Base-by-base conservation (phyloP, 257 asterid species). In the Petunia axillaris region DNA sequence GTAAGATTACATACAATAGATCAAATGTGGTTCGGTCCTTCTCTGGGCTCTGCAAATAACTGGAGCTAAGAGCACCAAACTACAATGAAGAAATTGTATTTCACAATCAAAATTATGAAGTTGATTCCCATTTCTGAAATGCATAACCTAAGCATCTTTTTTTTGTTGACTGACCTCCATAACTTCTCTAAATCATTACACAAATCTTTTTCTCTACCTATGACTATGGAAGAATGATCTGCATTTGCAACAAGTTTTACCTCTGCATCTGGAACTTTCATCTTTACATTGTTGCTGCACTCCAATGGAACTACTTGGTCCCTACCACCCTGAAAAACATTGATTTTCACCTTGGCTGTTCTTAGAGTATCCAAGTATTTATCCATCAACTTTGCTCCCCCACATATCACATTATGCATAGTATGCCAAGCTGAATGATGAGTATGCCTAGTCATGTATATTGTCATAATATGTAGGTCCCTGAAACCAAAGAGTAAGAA, bases 351-450 rank as follows among this genome's bases (percentile, higher is more conserved):
- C 62, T 88, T 52, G 4, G 81, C 82, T 44, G 6, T 80, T 57
- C 67, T 84, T 85, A 93, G 64, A 13, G 75, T 54, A 40, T 83
- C 93, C 91, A 92, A 85, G 84, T 92, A 89, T 82, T 71, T 75
- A 77, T 94, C 98, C 85, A 84, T 78, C 50, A 89, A 81, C 66
- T 83, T 92, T 8, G 91, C 90, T n/a, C 97, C 97, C 0, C 97
- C 94, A 50, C 97, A 90, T 8, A 92, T 75, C 11, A 94, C 94
- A 66, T 92, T 92, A 41, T 94, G 98, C 97, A 92, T 91, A 9
- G 93, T 84, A 64, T 94, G 97, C 98, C 98, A 92, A 0, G 97
- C 97, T 3, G 98, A 92, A 76, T 90, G 94, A 83, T 94, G 98
- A 16, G 98, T 92, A 75, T 92, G 98, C 58, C 93, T 85, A 1